These are phyloP conservation scores for Pelargonium cotyledonis DNA, from an alignment of 441 rosid species.

Conservation along the genomic window DNA sequence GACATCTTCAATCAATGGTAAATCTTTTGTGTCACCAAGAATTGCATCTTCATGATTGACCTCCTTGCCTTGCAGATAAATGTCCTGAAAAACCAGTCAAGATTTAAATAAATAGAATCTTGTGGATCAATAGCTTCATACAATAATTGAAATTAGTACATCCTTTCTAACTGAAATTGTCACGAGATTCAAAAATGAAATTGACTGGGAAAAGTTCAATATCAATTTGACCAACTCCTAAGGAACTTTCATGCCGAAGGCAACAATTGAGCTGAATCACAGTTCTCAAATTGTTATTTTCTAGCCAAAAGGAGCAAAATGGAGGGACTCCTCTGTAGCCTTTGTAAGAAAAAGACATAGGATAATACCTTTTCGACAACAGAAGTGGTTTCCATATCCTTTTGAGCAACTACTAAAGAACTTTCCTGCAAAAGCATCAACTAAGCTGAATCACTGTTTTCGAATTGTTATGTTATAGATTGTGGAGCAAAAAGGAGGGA, in stretches of 20 bases:
- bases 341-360: neutral
- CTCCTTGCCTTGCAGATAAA: constrained; percentile 15
- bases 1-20: constrained; percentile 21
- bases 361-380: constrained; percentile 12
- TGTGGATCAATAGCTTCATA: too few species aligned
- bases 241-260: too few species aligned
- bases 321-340: too few species aligned
- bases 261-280: too few species aligned
- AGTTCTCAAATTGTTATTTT: too few species aligned
- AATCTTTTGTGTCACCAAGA: constrained; percentile 17
- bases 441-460: neutral
- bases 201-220: constrained; percentile 3
- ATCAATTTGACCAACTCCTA: too few species aligned
- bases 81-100: constrained; percentile 19
- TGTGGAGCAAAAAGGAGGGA: too few species aligned
- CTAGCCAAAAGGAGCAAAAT: too few species aligned
- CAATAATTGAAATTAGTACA: too few species aligned
- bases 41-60: constrained; percentile 17
- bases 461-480: neutral
- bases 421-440: constrained; percentile 16
- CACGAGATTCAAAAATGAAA: neutral
- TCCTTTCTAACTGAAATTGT: too few species aligned
- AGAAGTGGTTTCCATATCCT: constrained; percentile 8
- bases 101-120: too few species aligned
- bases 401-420: neutral